These are phyloP conservation scores for Aspergillus quadricinctus DNA, from an alignment of 2,329 filamentous ascomycete species.

Conservation along the genomic window DNA sequence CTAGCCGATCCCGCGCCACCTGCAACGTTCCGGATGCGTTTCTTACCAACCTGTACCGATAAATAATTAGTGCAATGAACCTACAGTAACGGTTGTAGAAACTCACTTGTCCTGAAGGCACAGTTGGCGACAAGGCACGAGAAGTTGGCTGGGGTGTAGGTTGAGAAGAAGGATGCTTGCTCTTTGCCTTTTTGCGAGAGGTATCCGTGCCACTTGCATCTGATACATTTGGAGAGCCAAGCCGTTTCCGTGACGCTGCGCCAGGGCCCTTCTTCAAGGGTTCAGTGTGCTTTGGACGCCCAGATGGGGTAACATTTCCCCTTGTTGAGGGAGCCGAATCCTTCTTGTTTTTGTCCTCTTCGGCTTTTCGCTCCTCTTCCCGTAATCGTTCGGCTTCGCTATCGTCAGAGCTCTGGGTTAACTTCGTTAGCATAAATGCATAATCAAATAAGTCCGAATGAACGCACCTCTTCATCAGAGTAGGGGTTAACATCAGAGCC, in stretches of 20 bases:
- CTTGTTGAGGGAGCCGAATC: constrained; percentile 60
- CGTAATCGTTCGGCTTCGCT: constrained; percentile 61
- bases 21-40: constrained; percentile 37
- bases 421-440: constrained; percentile 11
- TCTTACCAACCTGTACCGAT: constrained; percentile 47
- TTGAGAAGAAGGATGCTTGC: constrained; percentile 51
- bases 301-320: constrained; percentile 64
- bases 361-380: constrained; percentile 56
- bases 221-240: constrained; percentile 80
- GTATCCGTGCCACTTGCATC: constrained; percentile 92
- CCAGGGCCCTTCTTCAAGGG: constrained; percentile 48
- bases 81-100: not conserved
- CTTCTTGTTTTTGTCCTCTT: constrained; percentile 51
- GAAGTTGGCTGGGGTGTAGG: constrained; percentile 32
- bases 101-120: constrained; percentile 49
- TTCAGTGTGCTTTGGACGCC: constrained; percentile 52
- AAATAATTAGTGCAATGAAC: constrained; percentile 3
- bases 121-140: constrained; percentile 63
- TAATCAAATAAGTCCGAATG: constrained; percentile 17
- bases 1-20: constrained; percentile 48
- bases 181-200: constrained; percentile 72
- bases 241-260: constrained; percentile 66
- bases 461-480: constrained; percentile 47
- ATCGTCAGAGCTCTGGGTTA: constrained; percentile 53
- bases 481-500: constrained; percentile 60